These are phyloP conservation scores for Zostera marina DNA, from an alignment of 116 monocot genomes.

Conservation along the genomic window DNA sequence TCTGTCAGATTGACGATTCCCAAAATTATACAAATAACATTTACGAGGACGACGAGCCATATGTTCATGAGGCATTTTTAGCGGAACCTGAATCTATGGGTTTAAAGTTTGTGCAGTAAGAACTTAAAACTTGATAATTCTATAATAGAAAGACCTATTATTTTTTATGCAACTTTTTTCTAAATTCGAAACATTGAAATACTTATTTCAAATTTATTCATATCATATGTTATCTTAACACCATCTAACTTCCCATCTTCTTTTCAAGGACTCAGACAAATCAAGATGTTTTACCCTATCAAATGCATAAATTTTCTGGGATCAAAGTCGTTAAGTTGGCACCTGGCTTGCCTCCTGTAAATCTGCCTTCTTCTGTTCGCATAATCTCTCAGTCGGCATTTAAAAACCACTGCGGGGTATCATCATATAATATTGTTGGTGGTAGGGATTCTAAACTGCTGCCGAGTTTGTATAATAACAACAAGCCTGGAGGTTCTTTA, in stretches of 20 bases:
- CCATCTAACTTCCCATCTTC: neutral
- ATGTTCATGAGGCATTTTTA: conserved; percentile 92
- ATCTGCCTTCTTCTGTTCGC: conserved; percentile 77
- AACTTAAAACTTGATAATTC: conserved; percentile 9
- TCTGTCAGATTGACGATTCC: conserved; percentile 26
- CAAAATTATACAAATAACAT: conserved; percentile 24
- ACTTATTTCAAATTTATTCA: conserved; percentile 3
- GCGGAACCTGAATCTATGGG: conserved; percentile 33
- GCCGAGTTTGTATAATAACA: conserved; percentile 10
- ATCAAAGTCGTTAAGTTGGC: conserved; percentile 73
- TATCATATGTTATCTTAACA: neutral
- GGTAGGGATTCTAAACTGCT: conserved; percentile 5
- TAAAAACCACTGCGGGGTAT: conserved; percentile 15
- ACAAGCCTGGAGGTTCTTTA: conserved; percentile 9
- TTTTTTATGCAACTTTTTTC: neutral
- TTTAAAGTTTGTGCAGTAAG: conserved; percentile 10
- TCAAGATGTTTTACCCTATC: conserved; percentile 15
- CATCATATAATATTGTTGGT: conserved; percentile 9
- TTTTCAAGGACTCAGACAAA: conserved; percentile 7
- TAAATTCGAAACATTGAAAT: neutral
- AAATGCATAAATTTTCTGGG: conserved; percentile 24
- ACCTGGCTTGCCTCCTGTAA: conserved; percentile 85
- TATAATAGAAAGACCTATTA: conserved; percentile 5
- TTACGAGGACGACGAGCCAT: conserved; percentile 70
- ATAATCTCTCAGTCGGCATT: conserved; percentile 76